These are phyloP conservation scores for Fomitopsis pulvina DNA, from an alignment of 768 basidiomycete genomes.

Conservation along the genomic window DNA sequence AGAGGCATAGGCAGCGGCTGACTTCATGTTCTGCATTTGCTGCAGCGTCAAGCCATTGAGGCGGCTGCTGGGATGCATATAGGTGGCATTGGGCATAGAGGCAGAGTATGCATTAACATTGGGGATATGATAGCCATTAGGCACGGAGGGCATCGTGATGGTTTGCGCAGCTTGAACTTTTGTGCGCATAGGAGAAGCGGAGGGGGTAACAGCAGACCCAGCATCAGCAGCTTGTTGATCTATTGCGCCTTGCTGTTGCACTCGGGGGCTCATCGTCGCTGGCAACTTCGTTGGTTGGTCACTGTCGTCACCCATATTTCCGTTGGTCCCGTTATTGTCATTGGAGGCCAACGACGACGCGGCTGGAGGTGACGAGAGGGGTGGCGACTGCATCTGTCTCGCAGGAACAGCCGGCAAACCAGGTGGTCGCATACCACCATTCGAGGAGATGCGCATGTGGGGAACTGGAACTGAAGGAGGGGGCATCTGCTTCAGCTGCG, in stretches of 20 bases:
- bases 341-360: constrained; percentile 6
- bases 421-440: constrained; percentile 48
- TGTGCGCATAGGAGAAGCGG: constrained; percentile 36
- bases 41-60: constrained; percentile 35
- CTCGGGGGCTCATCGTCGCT: constrained; percentile 3
- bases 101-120: constrained; percentile 36
- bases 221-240: constrained; percentile 5
- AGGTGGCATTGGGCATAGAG: constrained; percentile 29
- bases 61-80: constrained; percentile 28
- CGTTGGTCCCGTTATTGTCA: constrained; percentile 10
- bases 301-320: constrained; percentile 2
- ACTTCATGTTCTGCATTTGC: constrained; percentile 55
- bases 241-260: constrained; percentile 1
- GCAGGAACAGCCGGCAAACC: constrained; percentile 28
- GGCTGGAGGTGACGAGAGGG: constrained; percentile 12
- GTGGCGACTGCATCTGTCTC: constrained; percentile 18
- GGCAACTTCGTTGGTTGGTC: constrained; percentile 16
- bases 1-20: constrained; percentile 44
- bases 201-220: constrained; percentile 6
- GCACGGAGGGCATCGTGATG: constrained; percentile 28
- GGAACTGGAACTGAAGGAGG: constrained; percentile 44
- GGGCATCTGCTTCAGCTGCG: constrained; percentile 56
- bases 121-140: constrained; percentile 36
- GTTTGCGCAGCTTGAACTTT: constrained; percentile 42
- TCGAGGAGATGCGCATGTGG: constrained; percentile 58